Evolutionary conservation across 2,329 filamentous ascomycete genomes (phyloP), one percentile per base, ranked within the genome.

Genomic region (Thielaviopsis musarum): DNA sequence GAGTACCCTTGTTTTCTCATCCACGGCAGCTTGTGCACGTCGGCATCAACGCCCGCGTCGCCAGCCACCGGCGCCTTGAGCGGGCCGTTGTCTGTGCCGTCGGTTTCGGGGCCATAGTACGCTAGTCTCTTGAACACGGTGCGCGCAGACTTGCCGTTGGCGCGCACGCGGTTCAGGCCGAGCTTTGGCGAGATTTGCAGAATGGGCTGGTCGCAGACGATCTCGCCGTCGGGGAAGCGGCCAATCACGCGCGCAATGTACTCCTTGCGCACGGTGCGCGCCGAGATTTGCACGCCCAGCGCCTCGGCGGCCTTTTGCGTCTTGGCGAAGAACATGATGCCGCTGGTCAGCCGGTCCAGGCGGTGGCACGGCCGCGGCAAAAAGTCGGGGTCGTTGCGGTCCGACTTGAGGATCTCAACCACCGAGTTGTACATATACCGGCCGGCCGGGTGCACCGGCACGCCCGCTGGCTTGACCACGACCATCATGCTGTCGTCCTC

Each of bases 291-390:
- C 51, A 77, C 73, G 59, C 84, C 83, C 65, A 98, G 78, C 34
- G 77, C 76, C 64, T 91, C 88, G 0, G 93, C 91, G 0, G 87
- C 88, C 66, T 83, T 81, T 45, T 84, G 77, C 63, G 88, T 83
- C 73, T 98, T 98, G 28, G 86, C 93, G 65, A 98, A 84, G 70
- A 98, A 98, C 91, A 98, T 97, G 69, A 98, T 87, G 55, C 93
- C 93, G 66, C 89, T 95, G 0, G 93, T 98, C 66, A 98, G 74
- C 57, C 93, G 79, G 69, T 98, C 93, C 28, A 98, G 80, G n/a
- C 93, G 79, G 67, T 98, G 95, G 73, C 91, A 97, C 0, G 93
- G 82, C 62, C 81, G 72, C 1, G 81, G 78, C 57, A 77, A 69
- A 68, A 81, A 84, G 28, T 72, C 70, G 22, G 71, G 70, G 41